Percentiles rank a stretch among this genome's conserved stretches.
These are phyloP conservation scores for Pseudovirgaria hyperparasitica DNA, from an alignment of 2,329 filamentous ascomycete genomes.

Conservation along the genomic window DNA sequence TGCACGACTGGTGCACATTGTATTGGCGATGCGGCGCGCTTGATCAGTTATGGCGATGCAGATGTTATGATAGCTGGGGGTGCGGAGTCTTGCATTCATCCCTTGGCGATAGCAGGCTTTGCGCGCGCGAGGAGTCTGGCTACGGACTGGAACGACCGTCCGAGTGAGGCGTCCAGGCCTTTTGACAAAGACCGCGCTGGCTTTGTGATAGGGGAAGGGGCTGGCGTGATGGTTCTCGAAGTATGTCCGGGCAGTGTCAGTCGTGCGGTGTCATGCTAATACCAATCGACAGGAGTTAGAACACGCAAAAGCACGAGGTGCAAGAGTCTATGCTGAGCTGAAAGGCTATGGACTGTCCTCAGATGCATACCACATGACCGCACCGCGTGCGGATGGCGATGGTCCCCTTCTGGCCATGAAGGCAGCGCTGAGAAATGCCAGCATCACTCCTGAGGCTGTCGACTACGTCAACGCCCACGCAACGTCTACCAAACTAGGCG, in stretches of 20 bases:
- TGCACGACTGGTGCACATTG: constrained; percentile 95
- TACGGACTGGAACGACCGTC: constrained; percentile 64
- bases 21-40: constrained; percentile 83
- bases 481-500: constrained; percentile 75
- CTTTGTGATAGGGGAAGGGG: constrained; percentile 89
- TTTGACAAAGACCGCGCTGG: constrained; percentile 72
- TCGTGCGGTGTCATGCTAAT: not conserved
- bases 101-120: constrained; percentile 84
- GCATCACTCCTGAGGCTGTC: constrained; percentile 54
- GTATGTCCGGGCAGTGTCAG: constrained; percentile 19
- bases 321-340: constrained; percentile 77
- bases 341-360: constrained; percentile 81
- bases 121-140: constrained; percentile 75
- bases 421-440: constrained; percentile 61
- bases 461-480: constrained; percentile 96
- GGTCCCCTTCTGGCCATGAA: constrained; percentile 81
- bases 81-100: constrained; percentile 90
- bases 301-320: constrained; percentile 69
- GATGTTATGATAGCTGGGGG: constrained; percentile 95
- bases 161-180: constrained; percentile 62
- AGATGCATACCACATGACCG: constrained; percentile 89
- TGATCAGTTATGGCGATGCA: constrained; percentile 83
- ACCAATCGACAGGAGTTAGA: constrained; percentile 51
- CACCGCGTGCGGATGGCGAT: constrained; percentile 67
- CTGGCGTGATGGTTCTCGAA: constrained; percentile 77